phyloP scores from a whole-genome alignment of 169 alveolate species.

The Plasmodium gaboni region DNA sequence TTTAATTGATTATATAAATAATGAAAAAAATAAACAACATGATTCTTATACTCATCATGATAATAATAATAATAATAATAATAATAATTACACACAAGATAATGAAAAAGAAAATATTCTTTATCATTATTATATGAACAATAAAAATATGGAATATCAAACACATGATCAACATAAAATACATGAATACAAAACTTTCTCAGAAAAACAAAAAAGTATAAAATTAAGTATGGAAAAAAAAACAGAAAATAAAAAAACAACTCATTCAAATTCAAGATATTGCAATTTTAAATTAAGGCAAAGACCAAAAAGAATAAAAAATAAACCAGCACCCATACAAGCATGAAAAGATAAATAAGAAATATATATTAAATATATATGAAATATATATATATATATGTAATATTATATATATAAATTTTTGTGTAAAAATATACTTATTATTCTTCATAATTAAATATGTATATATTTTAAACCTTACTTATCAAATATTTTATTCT shows the following conservation, averaged over 20 bases:
- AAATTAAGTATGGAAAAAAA: slow-evolving; percentile 50
- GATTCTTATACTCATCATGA: neutral
- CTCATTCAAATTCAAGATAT: slow-evolving; percentile 43
- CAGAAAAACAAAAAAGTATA: slow-evolving; percentile 40
- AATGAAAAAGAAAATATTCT: neutral
- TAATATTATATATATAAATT: too few relatives aligned
- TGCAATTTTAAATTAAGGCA: slow-evolving; percentile 72
- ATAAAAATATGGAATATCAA: neutral
- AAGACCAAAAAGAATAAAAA: slow-evolving; percentile 69
- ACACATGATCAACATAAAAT: neutral
- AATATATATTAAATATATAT: neutral
- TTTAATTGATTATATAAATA: neutral
- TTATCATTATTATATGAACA: neutral
- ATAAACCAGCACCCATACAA: slow-evolving; percentile 3
- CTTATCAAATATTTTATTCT: too few relatives aligned
- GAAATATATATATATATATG: too few relatives aligned
- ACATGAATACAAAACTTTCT: neutral
- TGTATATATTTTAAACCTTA: too few relatives aligned
- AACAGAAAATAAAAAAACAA: slow-evolving; percentile 35
- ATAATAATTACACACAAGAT: neutral
- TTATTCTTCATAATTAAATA: too few relatives aligned
- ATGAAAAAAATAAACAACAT: neutral
- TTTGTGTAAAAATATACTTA: too few relatives aligned
- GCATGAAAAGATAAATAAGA: neutral
- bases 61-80: neutral